Conservation (phyloP, 495 filamentous ascomycete species). For the Penicillium coffeae region DNA sequence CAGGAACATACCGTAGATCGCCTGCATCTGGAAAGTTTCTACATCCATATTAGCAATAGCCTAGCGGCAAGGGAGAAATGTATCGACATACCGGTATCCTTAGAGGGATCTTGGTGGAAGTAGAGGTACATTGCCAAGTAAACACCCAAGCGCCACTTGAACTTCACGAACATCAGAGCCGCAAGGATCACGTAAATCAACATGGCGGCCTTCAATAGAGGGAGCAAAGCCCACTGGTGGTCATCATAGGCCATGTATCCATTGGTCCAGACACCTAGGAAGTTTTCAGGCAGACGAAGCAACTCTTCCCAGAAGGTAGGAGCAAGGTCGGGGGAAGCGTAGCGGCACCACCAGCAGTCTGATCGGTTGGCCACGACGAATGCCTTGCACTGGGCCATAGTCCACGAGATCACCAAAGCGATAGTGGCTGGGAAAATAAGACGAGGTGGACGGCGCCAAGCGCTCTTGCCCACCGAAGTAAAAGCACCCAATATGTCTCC, state of each 20-base stretch:
- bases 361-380: slow-evolving; percentile 53
- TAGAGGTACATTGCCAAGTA: slow-evolving; percentile 50
- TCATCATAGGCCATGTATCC: slow-evolving; percentile 58
- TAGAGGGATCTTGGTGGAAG: slow-evolving; percentile 43
- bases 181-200: slow-evolving; percentile 55
- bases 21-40: slow-evolving; percentile 54
- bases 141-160: slow-evolving; percentile 52
- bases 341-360: slow-evolving; percentile 58
- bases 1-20: slow-evolving; percentile 61
- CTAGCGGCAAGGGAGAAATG: background rate
- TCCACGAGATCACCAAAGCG: slow-evolving; percentile 56
- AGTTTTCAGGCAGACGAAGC: slow-evolving; percentile 44
- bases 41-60: background rate
- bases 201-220: slow-evolving; percentile 58
- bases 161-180: slow-evolving; percentile 53
- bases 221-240: slow-evolving; percentile 65
- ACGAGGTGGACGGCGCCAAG: slow-evolving; percentile 61
- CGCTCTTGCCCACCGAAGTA: slow-evolving; percentile 54
- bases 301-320: slow-evolving; percentile 32
- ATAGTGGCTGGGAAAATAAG: slow-evolving; percentile 58
- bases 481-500: slow-evolving; percentile 53
- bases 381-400: slow-evolving; percentile 53
- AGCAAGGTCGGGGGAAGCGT: slow-evolving; percentile 46
- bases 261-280: slow-evolving; percentile 56
- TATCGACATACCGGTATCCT: slow-evolving; percentile 24